These are phyloP conservation scores for Fusarium algeriense DNA, from an alignment of 2,329 filamentous ascomycete genomes.

Conservation along the genomic window DNA sequence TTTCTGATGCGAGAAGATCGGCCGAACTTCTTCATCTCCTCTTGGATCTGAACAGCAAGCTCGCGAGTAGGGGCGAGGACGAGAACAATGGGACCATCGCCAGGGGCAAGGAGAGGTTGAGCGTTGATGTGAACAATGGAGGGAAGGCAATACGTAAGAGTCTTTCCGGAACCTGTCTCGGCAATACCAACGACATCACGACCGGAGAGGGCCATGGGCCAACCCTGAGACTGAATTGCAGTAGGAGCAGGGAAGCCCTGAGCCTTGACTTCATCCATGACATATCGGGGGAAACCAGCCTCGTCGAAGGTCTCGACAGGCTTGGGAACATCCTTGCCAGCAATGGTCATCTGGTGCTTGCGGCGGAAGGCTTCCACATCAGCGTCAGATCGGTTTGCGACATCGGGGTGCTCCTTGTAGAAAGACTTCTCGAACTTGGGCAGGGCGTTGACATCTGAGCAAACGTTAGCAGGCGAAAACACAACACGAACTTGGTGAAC, in stretches of 20 bases:
- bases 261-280: slow-evolving; percentile 98
- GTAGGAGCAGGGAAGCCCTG: slow-evolving; percentile 95
- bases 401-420: slow-evolving; percentile 93
- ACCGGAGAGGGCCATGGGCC: slow-evolving; percentile 98
- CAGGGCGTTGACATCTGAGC: slow-evolving; percentile 76
- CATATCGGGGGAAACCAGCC: slow-evolving; percentile 95
- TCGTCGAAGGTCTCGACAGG: slow-evolving; percentile 98
- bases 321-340: slow-evolving; percentile 85
- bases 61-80: slow-evolving; percentile 97
- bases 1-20: slow-evolving; percentile 98
- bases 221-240: slow-evolving; percentile 97
- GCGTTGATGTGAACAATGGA: slow-evolving; percentile 99
- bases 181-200: slow-evolving; percentile 99
- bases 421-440: slow-evolving; percentile 99
- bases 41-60: slow-evolving; percentile 97
- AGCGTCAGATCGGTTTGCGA: slow-evolving; percentile 77
- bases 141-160: slow-evolving; percentile 95
- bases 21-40: slow-evolving; percentile 98
- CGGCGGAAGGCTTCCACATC: slow-evolving; percentile 92
- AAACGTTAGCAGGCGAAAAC: slow-evolving; percentile 43
- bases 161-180: slow-evolving; percentile 99
- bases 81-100: slow-evolving; percentile 95
- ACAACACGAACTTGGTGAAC: slow-evolving; percentile 46
- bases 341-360: slow-evolving; percentile 85
- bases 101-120: slow-evolving; percentile 93